Evolutionary conservation across 495 filamentous ascomycete species (phyloP).

Genomic region (Penicillium bovifimosum): DNA sequence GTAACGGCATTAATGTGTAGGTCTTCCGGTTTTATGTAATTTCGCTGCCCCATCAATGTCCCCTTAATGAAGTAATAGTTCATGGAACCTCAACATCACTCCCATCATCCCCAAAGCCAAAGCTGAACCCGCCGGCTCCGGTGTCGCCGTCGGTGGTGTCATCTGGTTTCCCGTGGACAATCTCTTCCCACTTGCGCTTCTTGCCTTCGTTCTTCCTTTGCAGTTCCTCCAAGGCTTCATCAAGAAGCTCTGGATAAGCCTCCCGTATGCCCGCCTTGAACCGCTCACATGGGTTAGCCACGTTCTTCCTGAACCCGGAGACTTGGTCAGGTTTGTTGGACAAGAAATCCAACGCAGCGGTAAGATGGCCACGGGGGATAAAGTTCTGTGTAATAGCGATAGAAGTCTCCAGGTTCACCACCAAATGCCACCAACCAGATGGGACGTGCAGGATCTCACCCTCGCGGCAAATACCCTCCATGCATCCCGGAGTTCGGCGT

Average conservation of each 20-base stretch:
- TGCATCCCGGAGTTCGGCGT: constrained; percentile 66
- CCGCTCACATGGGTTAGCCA: constrained; percentile 66
- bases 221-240: constrained; percentile 57
- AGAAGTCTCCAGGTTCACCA: constrained; percentile 77
- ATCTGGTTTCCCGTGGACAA: constrained; percentile 47
- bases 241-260: constrained; percentile 58
- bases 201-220: constrained; percentile 55
- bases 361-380: constrained; percentile 70
- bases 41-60: background rate
- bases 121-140: constrained; percentile 65
- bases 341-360: constrained; percentile 74
- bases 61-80: constrained; percentile 7
- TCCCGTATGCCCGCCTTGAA: constrained; percentile 68
- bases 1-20: background rate
- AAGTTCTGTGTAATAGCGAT: constrained; percentile 97
- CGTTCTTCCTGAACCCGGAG: constrained; percentile 73
- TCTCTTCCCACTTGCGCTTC: constrained; percentile 83
- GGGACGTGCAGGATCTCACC: constrained; percentile 95
- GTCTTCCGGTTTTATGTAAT: background rate
- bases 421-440: constrained; percentile 93
- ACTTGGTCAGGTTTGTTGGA: constrained; percentile 77
- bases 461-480: constrained; percentile 79
- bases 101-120: constrained; percentile 68
- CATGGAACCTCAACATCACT: constrained; percentile 53
- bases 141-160: constrained; percentile 39